A percentile compares a stretch with the other conserved stretches of the same genome.
Conservation (phyloP, 345 rosid species). For the Murraya koenigii region DNA sequence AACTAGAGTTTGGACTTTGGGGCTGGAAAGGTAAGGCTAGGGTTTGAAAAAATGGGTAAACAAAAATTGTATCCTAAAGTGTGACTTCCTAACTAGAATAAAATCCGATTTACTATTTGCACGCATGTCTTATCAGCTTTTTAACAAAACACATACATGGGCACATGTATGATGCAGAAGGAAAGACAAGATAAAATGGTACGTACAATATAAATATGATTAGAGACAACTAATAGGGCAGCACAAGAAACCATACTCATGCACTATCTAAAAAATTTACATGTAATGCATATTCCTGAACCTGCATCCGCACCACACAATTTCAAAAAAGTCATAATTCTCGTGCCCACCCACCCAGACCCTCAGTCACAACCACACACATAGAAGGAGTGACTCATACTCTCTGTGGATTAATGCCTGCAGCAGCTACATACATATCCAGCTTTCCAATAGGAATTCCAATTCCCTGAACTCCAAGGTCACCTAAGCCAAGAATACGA, state of each 20-base stretch:
- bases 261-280: neutral
- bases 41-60: neutral
- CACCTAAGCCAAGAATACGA: slow-evolving; percentile 96
- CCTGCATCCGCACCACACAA: neutral
- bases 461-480: slow-evolving; percentile 98
- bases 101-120: neutral
- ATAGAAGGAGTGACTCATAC: slow-evolving; percentile 38
- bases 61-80: neutral
- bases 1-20: neutral
- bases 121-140: neutral
- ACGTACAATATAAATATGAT: neutral
- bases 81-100: neutral
- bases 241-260: neutral
- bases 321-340: neutral
- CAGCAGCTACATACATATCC: slow-evolving; percentile 98
- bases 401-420: slow-evolving; percentile 93
- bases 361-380: neutral
- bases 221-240: neutral
- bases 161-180: neutral
- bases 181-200: neutral
- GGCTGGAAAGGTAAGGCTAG: neutral
- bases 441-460: slow-evolving; percentile 97
- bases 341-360: neutral
- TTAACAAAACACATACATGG: neutral
- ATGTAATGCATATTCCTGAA: neutral